A percentile compares a stretch with the other conserved stretches of the same genome.
Evolutionary conservation across 805 yeast species (phyloP).

Genomic region (Lachancea mirantina): DNA sequence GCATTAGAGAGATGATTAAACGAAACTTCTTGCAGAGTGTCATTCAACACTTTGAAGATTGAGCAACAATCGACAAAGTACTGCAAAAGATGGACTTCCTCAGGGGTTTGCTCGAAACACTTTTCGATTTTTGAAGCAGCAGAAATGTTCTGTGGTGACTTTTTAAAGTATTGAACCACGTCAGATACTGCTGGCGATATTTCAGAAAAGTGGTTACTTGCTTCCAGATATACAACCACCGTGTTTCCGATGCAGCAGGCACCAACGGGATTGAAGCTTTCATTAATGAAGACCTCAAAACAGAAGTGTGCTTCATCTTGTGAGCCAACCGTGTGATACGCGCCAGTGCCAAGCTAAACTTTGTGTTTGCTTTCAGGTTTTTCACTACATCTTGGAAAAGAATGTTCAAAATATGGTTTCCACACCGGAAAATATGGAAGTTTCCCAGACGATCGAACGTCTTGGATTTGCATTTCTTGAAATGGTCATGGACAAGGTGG

Average conservation of each 20-base stretch:
- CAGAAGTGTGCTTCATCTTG: background rate
- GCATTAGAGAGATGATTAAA: conserved; percentile 3
- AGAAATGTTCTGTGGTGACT: background rate
- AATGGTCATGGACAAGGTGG: background rate
- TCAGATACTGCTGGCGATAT: conserved; percentile 1
- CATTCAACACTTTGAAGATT: conserved; percentile 2
- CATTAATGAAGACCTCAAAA: conserved; percentile 2
- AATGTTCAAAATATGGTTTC: conserved; percentile 3
- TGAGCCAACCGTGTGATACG: conserved; percentile 3
- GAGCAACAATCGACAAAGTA: conserved; percentile 7
- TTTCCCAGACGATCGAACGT: background rate
- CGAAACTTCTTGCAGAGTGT: conserved; percentile 1
- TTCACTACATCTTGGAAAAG: conserved; percentile 2
- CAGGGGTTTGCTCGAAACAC: background rate
- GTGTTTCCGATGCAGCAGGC: conserved; percentile 5
- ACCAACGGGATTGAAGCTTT: conserved; percentile 4
- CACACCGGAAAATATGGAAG: conserved; percentile 3
- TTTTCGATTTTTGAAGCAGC: conserved; percentile 2
- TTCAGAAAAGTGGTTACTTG: conserved; percentile 5
- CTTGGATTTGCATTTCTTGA: background rate
- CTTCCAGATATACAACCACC: conserved; percentile 7
- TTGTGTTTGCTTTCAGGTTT: background rate
- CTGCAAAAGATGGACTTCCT: conserved; percentile 2
- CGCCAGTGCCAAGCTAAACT: conserved; percentile 1
- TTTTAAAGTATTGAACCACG: background rate